Evolutionary conservation across 2,329 filamentous ascomycete genomes (phyloP).

Genomic region (Penicillium sp.): DNA sequence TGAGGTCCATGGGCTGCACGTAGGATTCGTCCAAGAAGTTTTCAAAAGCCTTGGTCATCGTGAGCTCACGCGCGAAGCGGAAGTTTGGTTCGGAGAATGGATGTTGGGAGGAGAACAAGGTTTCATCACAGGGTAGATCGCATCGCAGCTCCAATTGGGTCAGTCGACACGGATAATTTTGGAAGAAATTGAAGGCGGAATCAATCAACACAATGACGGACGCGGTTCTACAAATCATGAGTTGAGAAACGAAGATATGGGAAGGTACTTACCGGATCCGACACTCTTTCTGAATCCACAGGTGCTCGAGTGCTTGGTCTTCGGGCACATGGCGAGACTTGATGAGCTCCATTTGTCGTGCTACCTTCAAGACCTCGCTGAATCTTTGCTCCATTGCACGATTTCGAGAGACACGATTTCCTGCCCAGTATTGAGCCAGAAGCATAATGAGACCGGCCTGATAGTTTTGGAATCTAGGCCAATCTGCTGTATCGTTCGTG

Average conservation of each 20-base stretch:
- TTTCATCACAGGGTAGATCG: constrained; percentile 46
- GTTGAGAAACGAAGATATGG: not conserved
- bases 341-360: constrained; percentile 41
- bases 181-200: constrained; percentile 48
- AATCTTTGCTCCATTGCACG: constrained; percentile 48
- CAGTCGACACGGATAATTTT: constrained; percentile 48
- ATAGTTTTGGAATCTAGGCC: constrained; percentile 42
- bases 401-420: constrained; percentile 38
- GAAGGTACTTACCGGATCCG: constrained; percentile 40
- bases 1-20: constrained; percentile 27
- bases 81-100: constrained; percentile 46
- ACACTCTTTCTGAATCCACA: constrained; percentile 49
- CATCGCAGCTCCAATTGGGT: constrained; percentile 43
- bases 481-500: constrained; percentile 30
- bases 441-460: constrained; percentile 47
- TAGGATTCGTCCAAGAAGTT: constrained; percentile 37
- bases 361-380: constrained; percentile 44
- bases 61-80: constrained; percentile 37
- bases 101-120: constrained; percentile 42
- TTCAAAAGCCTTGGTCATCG: constrained; percentile 42
- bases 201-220: constrained; percentile 45
- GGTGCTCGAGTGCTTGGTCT: constrained; percentile 39
- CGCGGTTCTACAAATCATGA: constrained; percentile 36
- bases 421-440: constrained; percentile 48
- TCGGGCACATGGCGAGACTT: constrained; percentile 40